Percentiles rank a stretch among this genome's conserved stretches.
These are phyloP conservation scores for Picea glauca DNA, from an alignment of 75 land plant species.

Conservation along the genomic window DNA sequence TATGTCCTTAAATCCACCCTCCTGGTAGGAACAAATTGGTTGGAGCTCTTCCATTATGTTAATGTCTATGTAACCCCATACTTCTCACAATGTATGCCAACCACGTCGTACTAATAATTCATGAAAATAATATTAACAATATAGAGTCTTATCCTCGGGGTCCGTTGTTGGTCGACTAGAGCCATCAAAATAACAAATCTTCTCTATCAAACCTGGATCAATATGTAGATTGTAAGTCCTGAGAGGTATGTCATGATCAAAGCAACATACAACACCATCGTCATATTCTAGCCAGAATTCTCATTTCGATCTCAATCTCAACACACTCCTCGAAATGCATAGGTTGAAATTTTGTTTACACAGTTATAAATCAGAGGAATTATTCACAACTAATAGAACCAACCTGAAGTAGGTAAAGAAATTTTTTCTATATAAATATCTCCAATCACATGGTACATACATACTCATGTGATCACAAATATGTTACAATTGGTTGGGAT, in stretches of 20 bases:
- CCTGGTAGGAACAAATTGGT: slow-evolving; percentile 20
- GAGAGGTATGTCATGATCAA: slow-evolving; percentile 47
- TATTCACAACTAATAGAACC: too few relatives aligned
- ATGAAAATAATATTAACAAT: slow-evolving; percentile 33
- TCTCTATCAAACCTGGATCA: slow-evolving; percentile 41
- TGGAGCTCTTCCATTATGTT: slow-evolving; percentile 31
- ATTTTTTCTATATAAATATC: too few relatives aligned
- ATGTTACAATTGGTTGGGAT: too few relatives aligned
- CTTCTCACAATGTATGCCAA: slow-evolving; percentile 38
- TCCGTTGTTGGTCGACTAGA: slow-evolving; percentile 6
- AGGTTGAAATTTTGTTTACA: too few relatives aligned
- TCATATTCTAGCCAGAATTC: slow-evolving; percentile 53
- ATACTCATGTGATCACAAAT: too few relatives aligned
- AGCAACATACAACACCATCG: slow-evolving; percentile 38
- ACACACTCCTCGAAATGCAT: slow-evolving; percentile 16
- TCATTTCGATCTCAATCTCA: slow-evolving; percentile 38
- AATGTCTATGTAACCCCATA: slow-evolving; percentile 34
- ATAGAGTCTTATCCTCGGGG: slow-evolving; percentile 31
- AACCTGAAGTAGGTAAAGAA: too few relatives aligned
- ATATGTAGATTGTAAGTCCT: slow-evolving; percentile 29
- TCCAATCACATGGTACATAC: too few relatives aligned
- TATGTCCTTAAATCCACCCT: slow-evolving; percentile 12
- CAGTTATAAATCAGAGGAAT: too few relatives aligned
- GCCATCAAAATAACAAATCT: slow-evolving; percentile 29
- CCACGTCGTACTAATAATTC: slow-evolving; percentile 32